phyloP scores from a whole-genome alignment of 202 grass and related monocot genomes.

The Saccharum hybrid region DNA sequence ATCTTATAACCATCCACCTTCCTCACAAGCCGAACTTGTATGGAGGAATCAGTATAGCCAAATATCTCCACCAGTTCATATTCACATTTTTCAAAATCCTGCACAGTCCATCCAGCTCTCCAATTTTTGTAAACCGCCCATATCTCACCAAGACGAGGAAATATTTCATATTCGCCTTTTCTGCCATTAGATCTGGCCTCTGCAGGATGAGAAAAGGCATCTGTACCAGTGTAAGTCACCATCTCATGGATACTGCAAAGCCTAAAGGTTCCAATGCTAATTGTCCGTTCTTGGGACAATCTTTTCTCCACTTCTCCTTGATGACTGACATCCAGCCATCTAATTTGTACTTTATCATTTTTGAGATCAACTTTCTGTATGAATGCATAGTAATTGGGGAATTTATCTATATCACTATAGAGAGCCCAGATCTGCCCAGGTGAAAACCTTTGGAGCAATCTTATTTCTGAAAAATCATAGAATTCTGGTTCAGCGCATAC shows the following conservation, averaged over 20 bases:
- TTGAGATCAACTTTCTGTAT: conserved; percentile 55
- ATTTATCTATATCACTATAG: conserved; percentile 73
- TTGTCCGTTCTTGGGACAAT: conserved; percentile 48
- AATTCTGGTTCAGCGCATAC: conserved; percentile 56
- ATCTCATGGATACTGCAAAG: neutral
- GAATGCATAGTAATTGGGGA: conserved; percentile 76
- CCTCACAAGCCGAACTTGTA: conserved; percentile 52
- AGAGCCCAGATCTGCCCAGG: conserved; percentile 76
- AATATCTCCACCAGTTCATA: conserved; percentile 80
- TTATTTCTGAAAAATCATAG: conserved; percentile 56
- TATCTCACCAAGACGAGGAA: conserved; percentile 55
- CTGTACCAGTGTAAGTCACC: conserved; percentile 36
- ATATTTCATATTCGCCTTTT: conserved; percentile 54
- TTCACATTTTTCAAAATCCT: conserved; percentile 61
- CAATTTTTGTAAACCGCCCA: conserved; percentile 86
- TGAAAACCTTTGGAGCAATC: conserved; percentile 55
- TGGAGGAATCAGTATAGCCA: conserved; percentile 40
- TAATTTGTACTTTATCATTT: conserved; percentile 52
- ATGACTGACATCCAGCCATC: conserved; percentile 65
- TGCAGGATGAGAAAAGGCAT: conserved; percentile 71
- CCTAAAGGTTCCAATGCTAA: conserved; percentile 69
- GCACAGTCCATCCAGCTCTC: conserved; percentile 55
- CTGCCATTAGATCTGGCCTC: conserved; percentile 36
- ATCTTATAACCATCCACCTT: conserved; percentile 66
- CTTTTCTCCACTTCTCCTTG: conserved; percentile 51